A percentile compares a stretch with the other conserved stretches of the same genome.
phyloP scores from a whole-genome alignment of 2,329 filamentous ascomycete species.

The Diaporthe humulicola region DNA sequence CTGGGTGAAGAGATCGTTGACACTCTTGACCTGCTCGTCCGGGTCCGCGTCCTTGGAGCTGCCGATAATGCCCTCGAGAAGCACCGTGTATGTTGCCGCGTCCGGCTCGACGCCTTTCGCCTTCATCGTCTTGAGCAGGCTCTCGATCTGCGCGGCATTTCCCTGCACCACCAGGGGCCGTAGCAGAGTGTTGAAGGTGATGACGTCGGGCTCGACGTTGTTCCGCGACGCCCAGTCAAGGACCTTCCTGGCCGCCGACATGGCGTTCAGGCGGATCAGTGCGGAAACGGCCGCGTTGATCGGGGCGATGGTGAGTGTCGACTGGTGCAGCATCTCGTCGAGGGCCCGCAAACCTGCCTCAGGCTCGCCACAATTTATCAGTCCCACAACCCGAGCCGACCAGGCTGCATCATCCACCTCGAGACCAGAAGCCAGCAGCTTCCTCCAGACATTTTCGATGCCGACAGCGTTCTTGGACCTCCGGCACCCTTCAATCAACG shows the following conservation, averaged over 20 bases:
- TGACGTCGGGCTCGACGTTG: conserved; percentile 67
- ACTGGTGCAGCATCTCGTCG: conserved; percentile 71
- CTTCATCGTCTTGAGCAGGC: conserved; percentile 72
- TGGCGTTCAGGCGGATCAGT: conserved; percentile 64
- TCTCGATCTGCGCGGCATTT: conserved; percentile 60
- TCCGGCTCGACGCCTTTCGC: conserved; percentile 68
- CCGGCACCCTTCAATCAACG: conserved; percentile 80
- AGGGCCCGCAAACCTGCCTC: conserved; percentile 73
- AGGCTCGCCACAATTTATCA: conserved; percentile 68
- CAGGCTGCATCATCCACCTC: conserved; percentile 76
- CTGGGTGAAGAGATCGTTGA: conserved; percentile 68
- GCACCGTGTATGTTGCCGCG: conserved; percentile 78
- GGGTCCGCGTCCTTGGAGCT: conserved; percentile 55
- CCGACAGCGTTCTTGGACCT: conserved; percentile 69
- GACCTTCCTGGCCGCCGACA: conserved; percentile 64
- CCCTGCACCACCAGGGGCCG: conserved; percentile 66
- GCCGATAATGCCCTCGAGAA: conserved; percentile 72
- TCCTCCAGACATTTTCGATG: conserved; percentile 76
- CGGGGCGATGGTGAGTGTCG: conserved; percentile 60
- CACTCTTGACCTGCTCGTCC: conserved; percentile 63
- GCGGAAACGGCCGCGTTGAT: conserved; percentile 80
- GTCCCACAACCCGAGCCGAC: conserved; percentile 77
- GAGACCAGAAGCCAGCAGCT: conserved; percentile 68
- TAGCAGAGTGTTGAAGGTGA: conserved; percentile 80
- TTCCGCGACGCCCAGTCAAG: conserved; percentile 71